These are phyloP conservation scores for Euclidium syriacum DNA, from an alignment of 345 rosid species.

Conservation along the genomic window DNA sequence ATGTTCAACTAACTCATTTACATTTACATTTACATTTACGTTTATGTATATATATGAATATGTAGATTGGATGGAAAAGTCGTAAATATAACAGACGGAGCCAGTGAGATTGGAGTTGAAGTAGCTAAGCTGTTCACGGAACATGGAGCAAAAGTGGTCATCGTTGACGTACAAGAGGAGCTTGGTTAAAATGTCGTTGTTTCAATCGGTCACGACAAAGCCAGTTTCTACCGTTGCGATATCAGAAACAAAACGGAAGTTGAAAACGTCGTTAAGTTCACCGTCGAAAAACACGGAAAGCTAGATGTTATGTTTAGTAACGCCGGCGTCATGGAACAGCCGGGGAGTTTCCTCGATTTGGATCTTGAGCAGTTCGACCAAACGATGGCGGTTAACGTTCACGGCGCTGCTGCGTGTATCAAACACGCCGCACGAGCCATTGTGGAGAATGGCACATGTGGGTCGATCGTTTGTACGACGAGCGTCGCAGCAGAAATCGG, in stretches of 20 bases:
- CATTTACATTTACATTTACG: too few relatives aligned
- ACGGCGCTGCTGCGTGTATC: constrained; percentile 56
- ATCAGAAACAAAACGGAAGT: constrained; percentile 61
- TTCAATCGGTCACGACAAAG: constrained; percentile 36
- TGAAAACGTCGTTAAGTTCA: constrained; percentile 44
- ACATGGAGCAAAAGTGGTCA: constrained; percentile 51
- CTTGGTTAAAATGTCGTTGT: constrained; percentile 38
- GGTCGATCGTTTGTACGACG: constrained; percentile 58
- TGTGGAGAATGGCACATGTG: constrained; percentile 37
- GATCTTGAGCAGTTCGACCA: constrained; percentile 42
- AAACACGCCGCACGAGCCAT: constrained; percentile 71
- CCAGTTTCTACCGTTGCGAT: constrained; percentile 47
- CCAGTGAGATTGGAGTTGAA: constrained; percentile 69
- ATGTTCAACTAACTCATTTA: too few relatives aligned
- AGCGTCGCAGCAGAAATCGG: constrained; percentile 46
- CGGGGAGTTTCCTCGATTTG: constrained; percentile 54
- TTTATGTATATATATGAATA: too few relatives aligned
- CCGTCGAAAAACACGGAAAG: constrained; percentile 42
- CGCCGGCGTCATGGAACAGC: constrained; percentile 58
- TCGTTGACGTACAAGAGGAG: constrained; percentile 54
- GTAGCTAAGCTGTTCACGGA: constrained; percentile 46
- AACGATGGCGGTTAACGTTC: constrained; percentile 53
- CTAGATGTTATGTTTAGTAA: constrained; percentile 59
- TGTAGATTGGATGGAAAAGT: constrained; percentile 66
- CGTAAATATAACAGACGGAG: too few relatives aligned